Percentiles rank a stretch among this genome's conserved stretches.
Conservation (phyloP, 176 grass and related monocot species). For the Olyra latifolia region DNA sequence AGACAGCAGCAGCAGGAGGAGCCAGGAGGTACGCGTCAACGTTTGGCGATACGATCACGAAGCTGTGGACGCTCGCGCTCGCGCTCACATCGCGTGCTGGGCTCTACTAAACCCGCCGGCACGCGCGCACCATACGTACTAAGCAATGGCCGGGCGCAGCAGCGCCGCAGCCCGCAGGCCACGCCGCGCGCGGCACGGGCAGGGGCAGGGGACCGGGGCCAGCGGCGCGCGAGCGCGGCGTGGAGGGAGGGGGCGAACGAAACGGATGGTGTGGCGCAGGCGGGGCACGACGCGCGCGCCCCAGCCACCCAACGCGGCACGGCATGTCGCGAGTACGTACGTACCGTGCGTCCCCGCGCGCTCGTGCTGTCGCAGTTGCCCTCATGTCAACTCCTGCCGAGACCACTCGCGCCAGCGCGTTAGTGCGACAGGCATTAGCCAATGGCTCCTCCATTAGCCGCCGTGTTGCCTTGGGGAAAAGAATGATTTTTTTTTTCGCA, state of each 20-base stretch:
- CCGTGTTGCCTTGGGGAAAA: not conserved
- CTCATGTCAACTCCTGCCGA: slow-evolving; percentile 26
- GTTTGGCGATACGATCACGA: not conserved
- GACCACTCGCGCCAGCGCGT: not conserved
- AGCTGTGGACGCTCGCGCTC: not conserved
- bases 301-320: slow-evolving; percentile 44
- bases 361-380: slow-evolving; percentile 17
- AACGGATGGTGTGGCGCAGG: slow-evolving; percentile 2
- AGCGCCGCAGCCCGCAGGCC: not conserved
- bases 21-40: not conserved
- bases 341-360: no score
- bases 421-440: not conserved
- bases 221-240: not conserved
- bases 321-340: not conserved
- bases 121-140: not conserved
- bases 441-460: no score
- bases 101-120: no score
- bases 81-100: not conserved
- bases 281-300: slow-evolving; percentile 19
- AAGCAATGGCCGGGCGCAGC: not conserved
- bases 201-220: not conserved
- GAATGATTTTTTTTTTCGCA: not conserved
- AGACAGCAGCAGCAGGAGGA: not conserved
- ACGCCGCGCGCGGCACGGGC: not conserved
- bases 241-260: not conserved